These are phyloP conservation scores for Pythium scleroteichum DNA, from an alignment of 352 stramenopile species.

Conservation along the genomic window DNA sequence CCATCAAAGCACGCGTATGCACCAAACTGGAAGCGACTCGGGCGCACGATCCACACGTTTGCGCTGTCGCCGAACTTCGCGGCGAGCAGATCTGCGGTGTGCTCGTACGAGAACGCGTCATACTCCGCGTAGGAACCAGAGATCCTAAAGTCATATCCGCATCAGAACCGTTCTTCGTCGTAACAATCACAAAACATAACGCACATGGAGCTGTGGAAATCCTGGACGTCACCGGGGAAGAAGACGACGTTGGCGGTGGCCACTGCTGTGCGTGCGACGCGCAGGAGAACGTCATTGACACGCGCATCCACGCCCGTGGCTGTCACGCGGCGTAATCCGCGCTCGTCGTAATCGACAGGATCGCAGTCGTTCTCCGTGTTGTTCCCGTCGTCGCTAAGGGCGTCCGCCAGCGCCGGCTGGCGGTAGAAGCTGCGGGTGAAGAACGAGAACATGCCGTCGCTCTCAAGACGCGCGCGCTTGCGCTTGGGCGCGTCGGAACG, in stretches of 20 bases:
- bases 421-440: constrained; percentile 15
- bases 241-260: constrained; percentile 55
- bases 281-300: constrained; percentile 57
- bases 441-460: constrained; percentile 20
- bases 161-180: constrained; percentile 13
- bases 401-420: background rate
- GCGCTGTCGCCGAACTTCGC: constrained; percentile 50
- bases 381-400: constrained; percentile 5
- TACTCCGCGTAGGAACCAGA: constrained; percentile 44
- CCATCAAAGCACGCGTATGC: constrained; percentile 66
- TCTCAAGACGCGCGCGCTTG: constrained; percentile 19
- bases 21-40: constrained; percentile 40
- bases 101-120: constrained; percentile 58
- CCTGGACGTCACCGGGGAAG: constrained; percentile 70
- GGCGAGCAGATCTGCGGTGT: constrained; percentile 39
- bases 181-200: background rate
- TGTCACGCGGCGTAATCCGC: constrained; percentile 9
- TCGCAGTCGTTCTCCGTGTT: constrained; percentile 11
- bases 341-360: constrained; percentile 8
- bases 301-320: constrained; percentile 24
- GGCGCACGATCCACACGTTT: constrained; percentile 66
- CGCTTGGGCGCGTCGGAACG: constrained; percentile 11
- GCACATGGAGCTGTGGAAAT: constrained; percentile 54
- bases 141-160: constrained; percentile 1
- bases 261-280: constrained; percentile 14